These are phyloP conservation scores for Trametopsis cervina DNA, from an alignment of 768 basidiomycete species.

Conservation along the genomic window DNA sequence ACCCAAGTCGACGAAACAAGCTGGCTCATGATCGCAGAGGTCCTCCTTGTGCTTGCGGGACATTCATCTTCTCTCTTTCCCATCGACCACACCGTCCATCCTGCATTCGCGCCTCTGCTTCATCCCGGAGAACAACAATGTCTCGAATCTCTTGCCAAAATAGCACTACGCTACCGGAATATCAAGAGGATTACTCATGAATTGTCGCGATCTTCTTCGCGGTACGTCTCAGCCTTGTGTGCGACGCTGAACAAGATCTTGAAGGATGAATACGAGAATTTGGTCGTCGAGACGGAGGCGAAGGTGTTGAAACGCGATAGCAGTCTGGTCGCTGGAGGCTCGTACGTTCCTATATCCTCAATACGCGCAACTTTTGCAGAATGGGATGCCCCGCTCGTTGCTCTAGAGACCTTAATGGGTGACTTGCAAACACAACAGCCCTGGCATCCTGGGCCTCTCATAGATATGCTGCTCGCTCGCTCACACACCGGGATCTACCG, in stretches of 20 bases:
- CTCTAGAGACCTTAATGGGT: constrained; percentile 58
- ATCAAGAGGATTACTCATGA: constrained; percentile 51
- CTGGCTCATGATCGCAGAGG: constrained; percentile 76
- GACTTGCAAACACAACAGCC: constrained; percentile 45
- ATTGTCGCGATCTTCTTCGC: constrained; percentile 53
- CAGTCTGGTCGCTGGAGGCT: constrained; percentile 67
- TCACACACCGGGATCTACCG: constrained; percentile 76
- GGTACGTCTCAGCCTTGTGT: constrained; percentile 75
- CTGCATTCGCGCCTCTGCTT: constrained; percentile 62
- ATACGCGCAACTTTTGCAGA: constrained; percentile 77
- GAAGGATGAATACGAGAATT: constrained; percentile 70
- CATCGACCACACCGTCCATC: constrained; percentile 47
- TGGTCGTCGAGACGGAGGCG: constrained; percentile 76
- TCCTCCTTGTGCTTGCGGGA: constrained; percentile 80
- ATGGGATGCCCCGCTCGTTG: constrained; percentile 84
- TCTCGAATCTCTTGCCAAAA: constrained; percentile 68
- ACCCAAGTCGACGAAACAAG: constrained; percentile 9
- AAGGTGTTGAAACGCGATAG: constrained; percentile 72
- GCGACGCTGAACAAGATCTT: constrained; percentile 68
- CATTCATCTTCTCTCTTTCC: constrained; percentile 84
- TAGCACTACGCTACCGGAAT: constrained; percentile 69
- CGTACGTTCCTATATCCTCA: constrained; percentile 82
- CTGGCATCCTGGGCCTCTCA: constrained; percentile 72
- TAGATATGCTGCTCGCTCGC: constrained; percentile 68
- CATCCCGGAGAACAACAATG: constrained; percentile 88